Conservation (phyloP, 2,329 filamentous ascomycete species). For the Ophiostoma triangulosporum region DNA sequence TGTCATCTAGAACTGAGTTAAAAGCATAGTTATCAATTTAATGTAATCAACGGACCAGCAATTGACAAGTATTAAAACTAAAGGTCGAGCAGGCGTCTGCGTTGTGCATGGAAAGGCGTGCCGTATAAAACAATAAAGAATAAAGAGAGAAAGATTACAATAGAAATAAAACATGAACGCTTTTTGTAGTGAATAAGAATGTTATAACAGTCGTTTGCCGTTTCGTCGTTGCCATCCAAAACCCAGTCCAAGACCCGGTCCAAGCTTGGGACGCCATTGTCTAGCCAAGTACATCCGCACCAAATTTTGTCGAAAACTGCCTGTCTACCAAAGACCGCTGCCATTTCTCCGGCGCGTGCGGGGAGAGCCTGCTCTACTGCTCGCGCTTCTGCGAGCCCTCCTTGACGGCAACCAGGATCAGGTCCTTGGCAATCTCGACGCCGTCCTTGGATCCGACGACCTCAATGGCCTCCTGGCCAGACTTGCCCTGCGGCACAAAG, state of each 20-base stretch:
- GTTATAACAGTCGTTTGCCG: too few species aligned
- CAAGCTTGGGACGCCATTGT: neutral
- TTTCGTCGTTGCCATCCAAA: neutral
- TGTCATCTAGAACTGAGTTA: too few species aligned
- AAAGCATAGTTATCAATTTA: too few species aligned
- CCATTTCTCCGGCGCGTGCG: neutral
- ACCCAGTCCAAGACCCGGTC: neutral
- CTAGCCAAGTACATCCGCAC: neutral
- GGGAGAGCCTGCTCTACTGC: constrained; percentile 1
- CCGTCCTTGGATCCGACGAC: constrained; percentile 68
- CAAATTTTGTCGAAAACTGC: neutral
- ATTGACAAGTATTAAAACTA: too few species aligned
- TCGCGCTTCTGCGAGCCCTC: constrained; percentile 32
- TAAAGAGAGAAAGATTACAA: neutral
- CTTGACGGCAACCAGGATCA: constrained; percentile 74
- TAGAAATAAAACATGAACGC: too few species aligned
- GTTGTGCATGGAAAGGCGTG: too few species aligned
- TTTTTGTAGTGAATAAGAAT: too few species aligned
- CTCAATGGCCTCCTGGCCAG: constrained; percentile 68
- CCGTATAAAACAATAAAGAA: too few species aligned
- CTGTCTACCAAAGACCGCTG: neutral
- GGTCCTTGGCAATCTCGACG: constrained; percentile 73
- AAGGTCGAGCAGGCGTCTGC: too few species aligned
- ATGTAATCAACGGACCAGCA: too few species aligned
- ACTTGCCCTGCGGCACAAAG: constrained; percentile 60